Base-by-base conservation (phyloP, 306 rosid species). In the Ochetophila trinervis region DNA sequence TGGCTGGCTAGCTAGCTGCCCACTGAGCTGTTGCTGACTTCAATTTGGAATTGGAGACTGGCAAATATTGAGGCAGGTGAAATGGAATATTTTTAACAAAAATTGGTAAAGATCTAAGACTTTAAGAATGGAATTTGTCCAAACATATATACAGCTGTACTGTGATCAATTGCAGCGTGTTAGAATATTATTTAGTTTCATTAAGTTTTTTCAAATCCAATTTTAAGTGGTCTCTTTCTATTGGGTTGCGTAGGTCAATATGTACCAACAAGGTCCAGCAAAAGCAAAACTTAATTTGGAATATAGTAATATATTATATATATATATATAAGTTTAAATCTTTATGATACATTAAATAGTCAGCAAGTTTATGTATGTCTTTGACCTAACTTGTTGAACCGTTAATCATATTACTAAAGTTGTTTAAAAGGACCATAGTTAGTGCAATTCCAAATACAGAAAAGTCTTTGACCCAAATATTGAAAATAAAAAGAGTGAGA, bases 141-240 rank as follows among this genome's bases (percentile, higher is more conserved):
- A 18, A 56, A 69, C 50, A 32, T 15, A 37, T 45, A 10, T 60
- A 59, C 75, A 61, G 64, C 79, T 69, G 63, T 58, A n/a, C n/a
- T n/a, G n/a, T n/a, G n/a, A 18, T 4, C 5, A 34, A 35, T 27
- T 49, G 53, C 20, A 34, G 42, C 59, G 35, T 53, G 48, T 65
- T 68, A 62, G 59, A 65, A 73, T 11, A n/a, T n/a, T n/a, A n/a
- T 18, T 12, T 57, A 44, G 30, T 11, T 10, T 12, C 16, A 27
- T 27, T 54, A 35, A 49, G 6, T 3, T 16, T 14, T 50, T 16
- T 50, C 16, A 49, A 1, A 49, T 9, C 10, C 45, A 9, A 6
- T 50, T 50, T 50, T 50, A 17, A 15, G 11, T 18, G 19, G 54
- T 16, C 6, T 15, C 9, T 6, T n/a, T 15, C 5, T 40, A 7